Base-by-base conservation (phyloP, 164 flowering plant species). In the Vitis cinerea region DNA sequence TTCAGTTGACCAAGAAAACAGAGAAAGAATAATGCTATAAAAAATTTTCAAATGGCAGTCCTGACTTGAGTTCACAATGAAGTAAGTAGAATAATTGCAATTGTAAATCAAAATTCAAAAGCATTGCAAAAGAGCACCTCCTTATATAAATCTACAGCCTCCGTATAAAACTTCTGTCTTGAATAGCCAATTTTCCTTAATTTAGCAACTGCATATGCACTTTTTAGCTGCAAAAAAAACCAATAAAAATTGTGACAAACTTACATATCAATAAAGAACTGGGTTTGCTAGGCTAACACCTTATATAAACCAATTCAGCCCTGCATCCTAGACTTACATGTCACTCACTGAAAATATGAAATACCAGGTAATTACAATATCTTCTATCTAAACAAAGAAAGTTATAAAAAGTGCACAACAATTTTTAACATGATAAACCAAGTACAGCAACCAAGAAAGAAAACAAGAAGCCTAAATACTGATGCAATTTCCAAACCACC, bases 121-220 rank as follows among this genome's bases (percentile, higher is more conserved):
- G n/a, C 68, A 63, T 37, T 37, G 61, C 29, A 56, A 30, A 54
- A 29, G 30, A 48, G 23, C 23, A 92, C 98, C 98, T 91, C 91
- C 77, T 85, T 93, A 79, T 93, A 93, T 61, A 91, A 59, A 27
- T 75, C 75, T 23, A 83, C 68, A 3, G 97, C 97, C 79, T 95
- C 97, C 16, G 61, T 16, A 69, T 95, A 95, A 82, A 95, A 90
- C 73, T 76, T 47, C 56, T 85, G 51, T 71, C 89, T 95, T 52
- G 90, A 82, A 70, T 91, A 93, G 63, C 98, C 99, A 70, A 81
- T 10, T 77, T 86, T 95, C 77, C 95, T 88, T 58, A 95, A 72
- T 69, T 89, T 93, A 23, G 82, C 69, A 78, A 93, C 80, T 17
- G 97, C 93, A 76, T 93, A 95, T 15, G 97, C 97, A 89, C 82